Percentiles rank a stretch among this genome's conserved stretches.
phyloP scores from a whole-genome alignment of 1,284 basidiomycete species.

The Irpex sp. region DNA sequence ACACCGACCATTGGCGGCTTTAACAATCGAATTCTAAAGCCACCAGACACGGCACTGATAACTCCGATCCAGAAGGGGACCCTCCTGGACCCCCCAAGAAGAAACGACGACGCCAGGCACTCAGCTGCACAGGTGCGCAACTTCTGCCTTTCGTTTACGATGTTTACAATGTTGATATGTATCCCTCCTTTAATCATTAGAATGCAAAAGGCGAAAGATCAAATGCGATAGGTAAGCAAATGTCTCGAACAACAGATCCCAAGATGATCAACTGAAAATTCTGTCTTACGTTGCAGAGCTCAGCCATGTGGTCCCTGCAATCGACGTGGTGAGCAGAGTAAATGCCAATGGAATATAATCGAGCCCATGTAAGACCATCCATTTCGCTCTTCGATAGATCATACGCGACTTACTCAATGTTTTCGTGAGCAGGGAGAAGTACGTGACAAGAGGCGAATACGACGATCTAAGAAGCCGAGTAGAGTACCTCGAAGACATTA shows the following conservation, averaged over 20 bases:
- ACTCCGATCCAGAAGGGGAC: slow-evolving; percentile 48
- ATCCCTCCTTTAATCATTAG: slow-evolving; percentile 23
- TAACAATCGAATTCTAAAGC: slow-evolving; percentile 11
- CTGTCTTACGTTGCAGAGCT: slow-evolving; percentile 28
- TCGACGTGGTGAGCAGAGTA: slow-evolving; percentile 48
- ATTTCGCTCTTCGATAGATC: slow-evolving; percentile 7
- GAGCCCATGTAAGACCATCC: slow-evolving; percentile 47
- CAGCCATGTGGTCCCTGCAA: slow-evolving; percentile 57
- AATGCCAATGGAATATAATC: slow-evolving; percentile 55
- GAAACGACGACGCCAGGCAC: slow-evolving; percentile 68
- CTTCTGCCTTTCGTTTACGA: slow-evolving; percentile 8
- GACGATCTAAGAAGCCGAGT: slow-evolving; percentile 44
- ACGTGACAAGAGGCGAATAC: slow-evolving; percentile 49
- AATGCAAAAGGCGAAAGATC: slow-evolving; percentile 60
- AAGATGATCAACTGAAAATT: slow-evolving; percentile 9
- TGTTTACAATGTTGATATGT: neutral
- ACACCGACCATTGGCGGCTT: neutral
- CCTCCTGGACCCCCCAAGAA: slow-evolving; percentile 60
- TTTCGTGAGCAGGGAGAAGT: slow-evolving; percentile 45
- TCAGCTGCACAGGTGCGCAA: slow-evolving; percentile 68
- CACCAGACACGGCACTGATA: slow-evolving; percentile 26
- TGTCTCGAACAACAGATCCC: slow-evolving; percentile 11
- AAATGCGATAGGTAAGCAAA: slow-evolving; percentile 55
- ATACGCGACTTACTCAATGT: slow-evolving; percentile 11
- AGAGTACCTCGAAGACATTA: slow-evolving; percentile 35